A percentile compares a stretch with the other conserved stretches of the same genome.
These are phyloP conservation scores for Nidularia sp. DNA, from an alignment of 768 basidiomycete genomes.

Conservation along the genomic window DNA sequence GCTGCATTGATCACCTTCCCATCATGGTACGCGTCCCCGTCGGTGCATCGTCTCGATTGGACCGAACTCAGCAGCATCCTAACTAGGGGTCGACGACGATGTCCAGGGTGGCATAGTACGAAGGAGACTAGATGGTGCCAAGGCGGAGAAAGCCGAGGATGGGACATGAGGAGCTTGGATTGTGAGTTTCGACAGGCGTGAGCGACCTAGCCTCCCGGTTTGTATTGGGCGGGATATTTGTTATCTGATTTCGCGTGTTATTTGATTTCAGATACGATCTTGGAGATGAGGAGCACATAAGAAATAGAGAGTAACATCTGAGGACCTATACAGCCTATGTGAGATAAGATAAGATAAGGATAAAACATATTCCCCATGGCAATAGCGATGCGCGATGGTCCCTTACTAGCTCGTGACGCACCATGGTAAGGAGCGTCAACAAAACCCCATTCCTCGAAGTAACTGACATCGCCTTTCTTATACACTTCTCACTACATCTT, in stretches of 20 bases:
- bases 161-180: slow-evolving; percentile 82
- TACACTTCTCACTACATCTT: slow-evolving; percentile 85
- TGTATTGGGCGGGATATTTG: slow-evolving; percentile 57
- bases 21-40: slow-evolving; percentile 64
- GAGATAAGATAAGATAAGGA: no score
- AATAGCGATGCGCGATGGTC: slow-evolving; percentile 79
- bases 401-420: slow-evolving; percentile 62
- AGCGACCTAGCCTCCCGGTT: slow-evolving; percentile 23
- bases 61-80: slow-evolving; percentile 76
- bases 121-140: slow-evolving; percentile 96
- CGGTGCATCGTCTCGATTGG: slow-evolving; percentile 74
- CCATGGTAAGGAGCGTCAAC: slow-evolving; percentile 83
- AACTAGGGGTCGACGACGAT: slow-evolving; percentile 90
- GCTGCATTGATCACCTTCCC: slow-evolving; percentile 69
- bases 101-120: slow-evolving; percentile 85
- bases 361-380: slow-evolving; percentile 75
- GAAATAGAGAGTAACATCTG: no score
- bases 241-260: slow-evolving; percentile 57
- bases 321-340: no score
- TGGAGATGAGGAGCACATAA: background rate
- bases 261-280: slow-evolving; percentile 67
- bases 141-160: slow-evolving; percentile 88
- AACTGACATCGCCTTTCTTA: slow-evolving; percentile 91
- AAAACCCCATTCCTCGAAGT: slow-evolving; percentile 92
- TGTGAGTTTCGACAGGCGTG: slow-evolving; percentile 62